Conservation (phyloP, 75 land plant species). For the Pseudotsuga menziesii region DNA sequence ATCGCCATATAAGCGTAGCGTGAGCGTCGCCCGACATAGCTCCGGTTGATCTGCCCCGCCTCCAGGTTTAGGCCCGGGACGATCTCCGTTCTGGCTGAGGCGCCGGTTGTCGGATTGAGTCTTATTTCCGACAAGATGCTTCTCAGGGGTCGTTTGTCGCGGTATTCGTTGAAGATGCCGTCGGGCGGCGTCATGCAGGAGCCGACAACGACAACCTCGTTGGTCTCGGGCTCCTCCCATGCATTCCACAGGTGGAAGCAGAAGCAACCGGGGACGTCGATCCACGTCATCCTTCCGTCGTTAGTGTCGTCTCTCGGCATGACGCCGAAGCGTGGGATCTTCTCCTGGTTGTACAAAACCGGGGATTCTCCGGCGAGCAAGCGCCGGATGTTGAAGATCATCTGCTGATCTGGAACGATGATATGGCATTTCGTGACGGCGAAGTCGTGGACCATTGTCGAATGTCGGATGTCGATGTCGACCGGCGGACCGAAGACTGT, state of each 20-base stretch:
- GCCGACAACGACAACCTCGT: conserved; percentile 52
- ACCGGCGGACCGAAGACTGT: conserved; percentile 41
- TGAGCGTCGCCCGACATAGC: conserved; percentile 49
- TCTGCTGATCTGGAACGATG: conserved; percentile 66
- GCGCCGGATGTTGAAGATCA: conserved; percentile 50
- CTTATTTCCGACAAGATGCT: conserved; percentile 38
- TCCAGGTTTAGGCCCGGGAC: conserved; percentile 49
- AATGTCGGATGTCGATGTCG: conserved; percentile 29
- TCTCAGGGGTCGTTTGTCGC: conserved; percentile 10
- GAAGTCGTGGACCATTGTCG: conserved; percentile 78
- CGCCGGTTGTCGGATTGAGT: conserved; percentile 39
- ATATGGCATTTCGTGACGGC: conserved; percentile 60
- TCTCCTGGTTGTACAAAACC: conserved; percentile 33
- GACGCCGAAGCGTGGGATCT: conserved; percentile 61
- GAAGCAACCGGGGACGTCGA: conserved; percentile 57
- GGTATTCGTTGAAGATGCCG: conserved; percentile 34
- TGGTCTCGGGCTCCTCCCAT: conserved; percentile 51
- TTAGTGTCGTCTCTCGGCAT: conserved; percentile 31
- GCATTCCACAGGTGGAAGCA: conserved; percentile 84
- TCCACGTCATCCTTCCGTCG: conserved; percentile 38
- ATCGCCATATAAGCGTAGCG: conserved; percentile 62
- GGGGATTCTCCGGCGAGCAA: conserved; percentile 63
- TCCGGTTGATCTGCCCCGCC: conserved; percentile 69
- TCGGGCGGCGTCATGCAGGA: conserved; percentile 67
- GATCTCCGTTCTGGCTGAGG: conserved; percentile 27